phyloP scores from a whole-genome alignment of 2,329 filamentous ascomycete genomes.

The Fusarium papillatum region DNA sequence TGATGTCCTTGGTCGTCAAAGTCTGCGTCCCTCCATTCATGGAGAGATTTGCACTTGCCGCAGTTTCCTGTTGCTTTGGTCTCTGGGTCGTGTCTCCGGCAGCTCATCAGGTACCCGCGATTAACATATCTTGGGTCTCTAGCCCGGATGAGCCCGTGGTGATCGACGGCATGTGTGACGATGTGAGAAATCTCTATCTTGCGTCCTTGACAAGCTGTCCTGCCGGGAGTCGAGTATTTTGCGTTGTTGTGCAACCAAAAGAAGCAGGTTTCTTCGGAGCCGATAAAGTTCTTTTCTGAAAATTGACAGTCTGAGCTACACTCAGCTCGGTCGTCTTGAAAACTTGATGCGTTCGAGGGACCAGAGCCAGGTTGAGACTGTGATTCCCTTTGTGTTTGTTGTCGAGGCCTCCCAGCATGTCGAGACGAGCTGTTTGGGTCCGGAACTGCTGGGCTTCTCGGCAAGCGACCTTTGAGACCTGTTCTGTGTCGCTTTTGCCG shows the following conservation, averaged over 20 bases:
- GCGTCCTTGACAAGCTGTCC: constrained; percentile 25
- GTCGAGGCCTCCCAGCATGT: background rate
- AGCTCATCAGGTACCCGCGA: constrained; percentile 35
- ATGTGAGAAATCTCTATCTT: constrained; percentile 40
- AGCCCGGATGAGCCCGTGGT: constrained; percentile 40
- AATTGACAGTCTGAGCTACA: background rate
- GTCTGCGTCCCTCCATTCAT: constrained; percentile 27
- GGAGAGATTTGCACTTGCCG: constrained; percentile 21
- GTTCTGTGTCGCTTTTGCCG: constrained; percentile 15
- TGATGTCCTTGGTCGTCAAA: constrained; percentile 18
- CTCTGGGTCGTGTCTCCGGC: constrained; percentile 9
- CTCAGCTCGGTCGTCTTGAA: background rate
- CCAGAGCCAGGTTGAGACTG: background rate
- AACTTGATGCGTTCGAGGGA: background rate
- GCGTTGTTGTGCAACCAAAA: constrained; percentile 24
- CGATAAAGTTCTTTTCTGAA: constrained; percentile 12
- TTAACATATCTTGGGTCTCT: constrained; percentile 20
- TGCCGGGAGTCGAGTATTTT: constrained; percentile 17
- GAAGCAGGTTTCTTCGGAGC: constrained; percentile 25
- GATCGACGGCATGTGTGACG: constrained; percentile 33
- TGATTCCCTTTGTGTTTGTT: background rate
- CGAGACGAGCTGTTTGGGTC: background rate
- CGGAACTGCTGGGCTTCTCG: background rate
- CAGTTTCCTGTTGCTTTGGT: constrained; percentile 35
- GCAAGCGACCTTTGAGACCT: background rate